Conservation (phyloP, 2,329 filamentous ascomycete genomes). For the Xylariaceae sp. region DNA sequence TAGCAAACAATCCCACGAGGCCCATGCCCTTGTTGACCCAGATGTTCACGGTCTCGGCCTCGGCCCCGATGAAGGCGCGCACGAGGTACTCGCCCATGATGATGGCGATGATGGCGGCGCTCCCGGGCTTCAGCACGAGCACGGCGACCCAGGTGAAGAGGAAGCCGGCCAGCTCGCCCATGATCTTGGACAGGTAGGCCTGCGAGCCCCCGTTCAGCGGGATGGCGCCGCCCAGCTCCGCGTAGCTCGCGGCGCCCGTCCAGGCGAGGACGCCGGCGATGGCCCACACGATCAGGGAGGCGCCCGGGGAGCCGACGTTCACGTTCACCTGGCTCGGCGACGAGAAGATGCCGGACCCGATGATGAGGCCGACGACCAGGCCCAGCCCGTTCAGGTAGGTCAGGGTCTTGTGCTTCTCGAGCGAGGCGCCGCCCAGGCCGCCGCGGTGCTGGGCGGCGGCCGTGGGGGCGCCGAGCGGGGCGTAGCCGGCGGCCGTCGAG, state of each 20-base stretch:
- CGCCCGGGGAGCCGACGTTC: conserved; percentile 85
- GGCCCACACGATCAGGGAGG: conserved; percentile 82
- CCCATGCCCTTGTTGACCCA: conserved; percentile 92
- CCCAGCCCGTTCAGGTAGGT: conserved; percentile 92
- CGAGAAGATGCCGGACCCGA: conserved; percentile 94
- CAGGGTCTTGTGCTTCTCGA: conserved; percentile 93
- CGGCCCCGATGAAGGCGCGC: conserved; percentile 76
- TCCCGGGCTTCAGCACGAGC: conserved; percentile 86
- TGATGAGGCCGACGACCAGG: conserved; percentile 85
- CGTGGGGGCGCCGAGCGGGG: conserved; percentile 72
- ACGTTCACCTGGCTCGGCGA: conserved; percentile 87
- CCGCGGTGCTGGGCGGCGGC: conserved; percentile 41
- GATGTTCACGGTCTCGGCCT: conserved; percentile 68
- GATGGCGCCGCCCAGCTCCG: conserved; percentile 91
- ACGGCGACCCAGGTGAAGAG: conserved; percentile 96
- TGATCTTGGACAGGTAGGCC: conserved; percentile 91
- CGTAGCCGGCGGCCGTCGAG: conserved; percentile 66
- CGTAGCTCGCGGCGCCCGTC: conserved; percentile 93
- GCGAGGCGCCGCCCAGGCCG: conserved; percentile 62
- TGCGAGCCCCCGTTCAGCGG: conserved; percentile 92
- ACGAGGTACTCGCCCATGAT: conserved; percentile 99
- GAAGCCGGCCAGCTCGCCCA: conserved; percentile 87
- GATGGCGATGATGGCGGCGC: conserved; percentile 88
- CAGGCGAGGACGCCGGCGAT: conserved; percentile 89
- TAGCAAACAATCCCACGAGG: conserved; percentile 62